Base-by-base conservation (phyloP, 2,329 filamentous ascomycete genomes). In the Colletotrichum cereale region DNA sequence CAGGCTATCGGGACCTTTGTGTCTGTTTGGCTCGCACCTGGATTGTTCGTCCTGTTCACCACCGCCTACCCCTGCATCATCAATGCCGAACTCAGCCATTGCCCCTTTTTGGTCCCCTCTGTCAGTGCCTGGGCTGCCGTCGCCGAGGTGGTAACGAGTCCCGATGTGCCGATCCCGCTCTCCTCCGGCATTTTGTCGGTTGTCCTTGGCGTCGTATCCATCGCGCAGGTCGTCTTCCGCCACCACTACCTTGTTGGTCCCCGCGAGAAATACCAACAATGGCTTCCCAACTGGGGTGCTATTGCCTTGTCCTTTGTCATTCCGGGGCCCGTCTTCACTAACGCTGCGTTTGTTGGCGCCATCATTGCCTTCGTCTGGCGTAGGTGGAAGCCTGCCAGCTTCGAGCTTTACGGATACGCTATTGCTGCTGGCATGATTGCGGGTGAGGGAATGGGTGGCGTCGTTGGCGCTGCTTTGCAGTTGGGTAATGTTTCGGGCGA, bases 41-140 rank as follows among this genome's bases (percentile, higher is more conserved):
- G 86, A 16, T 85, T 91, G 74, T 91, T 90, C 78, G 84, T 90
- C 68, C 84, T 91, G 61, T 90, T 90, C 80, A 83, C 85, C 26
- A 85, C 84, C 16, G 89, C 89, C 3, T 91, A 91, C 79, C 89
- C 89, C 0, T 91, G 89, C 78, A 89, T 91, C 76, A 83, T 87
- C 73, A 81, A 86, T 74, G 73, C 81, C 24, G 77, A 81, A 2
- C 82, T 81, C 0, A 79, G 83, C 18, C 80, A 79, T 47, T 91
- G 89, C 77, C 78, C 86, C 29, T 91, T 91, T 80, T 76, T 79
- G 16, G 86, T 86, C 0, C 89, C 89, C 1, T 88, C 87, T 10
- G 88, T 90, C n/a, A 80, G 86, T 1, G 88, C 89, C 0, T 91
- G 88, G 88, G 83, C 84, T 34, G 89, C 89, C 3, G 87, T 90